phyloP scores from a whole-genome alignment of 805 yeast species.

The Saturnispora mendoncae region DNA sequence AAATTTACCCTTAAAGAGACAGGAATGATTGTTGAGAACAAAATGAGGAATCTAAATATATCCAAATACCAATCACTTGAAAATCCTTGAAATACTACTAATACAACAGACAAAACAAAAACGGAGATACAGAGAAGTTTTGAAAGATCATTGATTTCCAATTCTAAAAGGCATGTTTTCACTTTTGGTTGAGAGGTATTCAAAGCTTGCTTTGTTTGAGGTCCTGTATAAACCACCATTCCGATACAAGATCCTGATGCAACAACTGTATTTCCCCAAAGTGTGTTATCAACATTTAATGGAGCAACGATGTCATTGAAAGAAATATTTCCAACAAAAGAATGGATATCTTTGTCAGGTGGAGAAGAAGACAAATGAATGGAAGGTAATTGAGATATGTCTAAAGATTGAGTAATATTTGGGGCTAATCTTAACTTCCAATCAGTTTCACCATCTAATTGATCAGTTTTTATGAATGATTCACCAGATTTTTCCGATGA shows the following conservation, averaged over 20 bases:
- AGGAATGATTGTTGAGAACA: slow-evolving; percentile 93
- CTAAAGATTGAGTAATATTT: slow-evolving; percentile 55
- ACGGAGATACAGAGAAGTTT: slow-evolving; percentile 86
- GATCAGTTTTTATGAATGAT: slow-evolving; percentile 92
- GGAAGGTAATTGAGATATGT: slow-evolving; percentile 40
- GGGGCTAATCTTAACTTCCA: slow-evolving; percentile 89
- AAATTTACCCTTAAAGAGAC: slow-evolving; percentile 90
- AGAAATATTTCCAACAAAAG: slow-evolving; percentile 66
- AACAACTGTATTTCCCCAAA: slow-evolving; percentile 97
- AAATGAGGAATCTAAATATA: slow-evolving; percentile 78
- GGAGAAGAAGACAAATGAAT: slow-evolving; percentile 60
- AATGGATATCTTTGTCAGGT: slow-evolving; percentile 79
- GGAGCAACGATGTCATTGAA: slow-evolving; percentile 53
- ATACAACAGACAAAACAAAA: slow-evolving; percentile 60
- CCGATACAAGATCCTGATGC: slow-evolving; percentile 93
- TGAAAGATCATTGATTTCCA: slow-evolving; percentile 82
- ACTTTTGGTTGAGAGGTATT: slow-evolving; percentile 84
- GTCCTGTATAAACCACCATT: slow-evolving; percentile 81
- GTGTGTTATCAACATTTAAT: slow-evolving; percentile 76
- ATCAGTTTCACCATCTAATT: slow-evolving; percentile 97
- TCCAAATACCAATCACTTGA: slow-evolving; percentile 76
- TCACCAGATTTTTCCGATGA: slow-evolving; percentile 80
- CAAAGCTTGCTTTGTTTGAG: slow-evolving; percentile 89
- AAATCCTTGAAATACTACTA: slow-evolving; percentile 78
- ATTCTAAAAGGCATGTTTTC: slow-evolving; percentile 80